phyloP scores from a whole-genome alignment of 1,139 yeast genomes.

The Sugiyamaella xylanicola region DNA sequence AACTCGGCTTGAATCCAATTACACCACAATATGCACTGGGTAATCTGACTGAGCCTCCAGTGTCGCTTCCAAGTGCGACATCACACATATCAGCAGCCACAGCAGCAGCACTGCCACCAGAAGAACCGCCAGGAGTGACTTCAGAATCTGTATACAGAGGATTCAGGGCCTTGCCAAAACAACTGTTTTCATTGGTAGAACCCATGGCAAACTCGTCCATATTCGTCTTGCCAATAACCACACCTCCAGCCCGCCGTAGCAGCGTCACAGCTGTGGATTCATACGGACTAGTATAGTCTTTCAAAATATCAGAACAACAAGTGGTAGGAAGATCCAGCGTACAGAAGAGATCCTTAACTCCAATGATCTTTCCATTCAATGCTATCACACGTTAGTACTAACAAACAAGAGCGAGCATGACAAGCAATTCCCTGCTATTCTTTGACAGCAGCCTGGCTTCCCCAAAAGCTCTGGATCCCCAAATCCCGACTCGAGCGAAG shows the following conservation, averaged over 20 bases:
- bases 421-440: too few species aligned
- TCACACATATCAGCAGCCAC: slow-evolving; percentile 72
- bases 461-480: too few species aligned
- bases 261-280: slow-evolving; percentile 71
- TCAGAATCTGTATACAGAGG: slow-evolving; percentile 51
- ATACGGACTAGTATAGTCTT: slow-evolving; percentile 68
- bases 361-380: slow-evolving; percentile 43
- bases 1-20: slow-evolving; percentile 87
- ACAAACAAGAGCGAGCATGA: too few species aligned
- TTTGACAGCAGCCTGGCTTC: too few species aligned
- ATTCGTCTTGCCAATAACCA: slow-evolving; percentile 80
- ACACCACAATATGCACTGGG: slow-evolving; percentile 90
- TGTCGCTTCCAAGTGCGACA: slow-evolving; percentile 84
- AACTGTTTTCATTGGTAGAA: slow-evolving; percentile 52
- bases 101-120: slow-evolving; percentile 95
- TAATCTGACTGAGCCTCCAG: slow-evolving; percentile 92
- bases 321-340: slow-evolving; percentile 69
- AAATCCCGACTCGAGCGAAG: not conserved
- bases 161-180: slow-evolving; percentile 60
- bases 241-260: slow-evolving; percentile 55
- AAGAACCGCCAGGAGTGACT: slow-evolving; percentile 80
- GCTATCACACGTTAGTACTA: slow-evolving; percentile 17
- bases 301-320: slow-evolving; percentile 63
- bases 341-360: slow-evolving; percentile 77
- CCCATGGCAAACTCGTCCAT: slow-evolving; percentile 99